phyloP scores from a whole-genome alignment of 345 rosid species.

The Murraya koenigii region DNA sequence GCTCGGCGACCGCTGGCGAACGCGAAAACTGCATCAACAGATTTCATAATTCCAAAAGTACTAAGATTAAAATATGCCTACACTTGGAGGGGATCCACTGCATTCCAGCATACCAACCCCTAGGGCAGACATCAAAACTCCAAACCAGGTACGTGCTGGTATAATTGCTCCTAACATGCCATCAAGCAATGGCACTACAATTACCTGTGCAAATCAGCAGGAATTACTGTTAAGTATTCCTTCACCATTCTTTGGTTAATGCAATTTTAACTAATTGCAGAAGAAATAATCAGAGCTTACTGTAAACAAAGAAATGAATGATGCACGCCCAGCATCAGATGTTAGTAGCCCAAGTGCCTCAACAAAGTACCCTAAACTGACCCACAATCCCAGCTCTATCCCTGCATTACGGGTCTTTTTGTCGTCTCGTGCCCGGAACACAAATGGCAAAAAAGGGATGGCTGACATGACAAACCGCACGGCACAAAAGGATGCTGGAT shows the following conservation, averaged over 20 bases:
- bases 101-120: constrained; percentile 28
- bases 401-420: constrained; percentile 21
- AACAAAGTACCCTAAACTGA: constrained; percentile 23
- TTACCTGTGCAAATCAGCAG: constrained; percentile 15
- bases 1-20: too few species aligned
- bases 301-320: constrained; percentile 22
- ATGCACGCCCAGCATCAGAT: constrained; percentile 29
- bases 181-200: constrained; percentile 27
- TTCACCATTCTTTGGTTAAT: not conserved
- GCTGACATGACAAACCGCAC: constrained; percentile 24
- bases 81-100: constrained; percentile 32
- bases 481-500: constrained; percentile 26
- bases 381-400: constrained; percentile 26
- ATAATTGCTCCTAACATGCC: constrained; percentile 22
- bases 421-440: constrained; percentile 18
- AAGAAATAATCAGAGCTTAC: constrained; percentile 1
- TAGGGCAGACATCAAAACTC: constrained; percentile 20
- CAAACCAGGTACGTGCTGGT: constrained; percentile 29
- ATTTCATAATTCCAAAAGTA: not conserved
- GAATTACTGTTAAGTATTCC: not conserved
- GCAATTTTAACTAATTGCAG: not conserved
- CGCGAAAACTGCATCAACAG: too few species aligned
- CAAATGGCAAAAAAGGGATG: constrained; percentile 24
- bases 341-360: constrained; percentile 25
- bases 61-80: not conserved